These are phyloP conservation scores for Acacia pycnantha DNA, from an alignment of 331 rosid genomes.

Conservation along the genomic window DNA sequence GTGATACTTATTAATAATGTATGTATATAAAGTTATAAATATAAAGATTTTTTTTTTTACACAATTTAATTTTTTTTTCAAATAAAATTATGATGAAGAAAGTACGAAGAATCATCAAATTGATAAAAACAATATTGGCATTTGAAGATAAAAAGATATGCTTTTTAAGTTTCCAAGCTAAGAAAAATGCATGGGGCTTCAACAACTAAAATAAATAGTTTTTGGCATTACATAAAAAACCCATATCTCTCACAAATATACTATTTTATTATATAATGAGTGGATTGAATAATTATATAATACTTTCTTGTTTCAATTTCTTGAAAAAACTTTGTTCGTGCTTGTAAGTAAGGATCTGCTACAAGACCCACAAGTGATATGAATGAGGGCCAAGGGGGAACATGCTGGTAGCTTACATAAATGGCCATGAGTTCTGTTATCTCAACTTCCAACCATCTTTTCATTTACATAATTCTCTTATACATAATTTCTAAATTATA, in stretches of 20 bases:
- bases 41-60: not conserved
- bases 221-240: slow-evolving; percentile 15
- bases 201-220: not conserved
- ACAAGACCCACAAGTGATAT: slow-evolving; percentile 27
- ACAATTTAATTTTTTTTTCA: not conserved
- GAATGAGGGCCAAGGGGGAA: slow-evolving; percentile 19
- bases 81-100: not conserved
- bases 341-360: slow-evolving; percentile 4
- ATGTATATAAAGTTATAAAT: not conserved
- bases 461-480: not conserved
- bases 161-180: not conserved
- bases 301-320: not conserved
- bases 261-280: not conserved
- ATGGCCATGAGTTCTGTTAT: slow-evolving; percentile 23
- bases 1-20: not conserved
- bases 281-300: not conserved
- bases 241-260: not conserved
- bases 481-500: not conserved
- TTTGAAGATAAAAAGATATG: not conserved
- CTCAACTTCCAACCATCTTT: slow-evolving; percentile 29
- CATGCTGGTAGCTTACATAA: slow-evolving; percentile 23
- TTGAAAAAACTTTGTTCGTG: not conserved
- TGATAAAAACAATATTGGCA: not conserved
- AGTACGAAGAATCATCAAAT: not conserved
- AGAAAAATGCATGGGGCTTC: not conserved